Evolutionary conservation across 2,329 filamentous ascomycete species (phyloP).

Genomic region (Hymenotorrendiella dingleyae): DNA sequence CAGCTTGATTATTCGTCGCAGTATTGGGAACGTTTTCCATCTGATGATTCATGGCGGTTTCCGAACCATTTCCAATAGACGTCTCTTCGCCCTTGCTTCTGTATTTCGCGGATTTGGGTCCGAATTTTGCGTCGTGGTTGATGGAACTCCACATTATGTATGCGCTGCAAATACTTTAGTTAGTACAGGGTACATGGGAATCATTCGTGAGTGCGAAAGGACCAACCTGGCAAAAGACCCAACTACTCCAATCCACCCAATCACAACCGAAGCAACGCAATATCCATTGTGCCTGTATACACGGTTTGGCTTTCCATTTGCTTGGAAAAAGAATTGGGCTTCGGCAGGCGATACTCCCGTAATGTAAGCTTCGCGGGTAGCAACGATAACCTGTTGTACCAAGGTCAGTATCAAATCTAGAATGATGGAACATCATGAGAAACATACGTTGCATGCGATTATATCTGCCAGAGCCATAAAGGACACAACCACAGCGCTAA

Average conservation of each 20-base stretch:
- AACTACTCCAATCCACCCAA: slow-evolving; percentile 47
- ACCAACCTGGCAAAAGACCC: slow-evolving; percentile 41
- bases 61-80: too few relatives aligned
- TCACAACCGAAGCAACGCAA: slow-evolving; percentile 44
- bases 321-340: slow-evolving; percentile 29
- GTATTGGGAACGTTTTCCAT: too few relatives aligned
- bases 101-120: slow-evolving; percentile 22
- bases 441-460: slow-evolving; percentile 40
- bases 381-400: slow-evolving; percentile 37
- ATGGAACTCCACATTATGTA: slow-evolving; percentile 33
- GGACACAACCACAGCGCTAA: slow-evolving; percentile 43
- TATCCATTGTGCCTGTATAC: slow-evolving; percentile 44
- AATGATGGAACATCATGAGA: neutral
- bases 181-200: slow-evolving; percentile 2
- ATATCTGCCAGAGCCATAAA: slow-evolving; percentile 42
- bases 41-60: too few relatives aligned
- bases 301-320: slow-evolving; percentile 33
- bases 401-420: neutral
- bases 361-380: slow-evolving; percentile 39
- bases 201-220: too few relatives aligned
- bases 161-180: slow-evolving; percentile 20
- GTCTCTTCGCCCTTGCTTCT: slow-evolving; percentile 15
- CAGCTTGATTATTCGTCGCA: too few relatives aligned
- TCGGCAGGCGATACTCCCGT: slow-evolving; percentile 30
- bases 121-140: slow-evolving; percentile 30